A percentile compares a stretch with the other conserved stretches of the same genome.
These are phyloP conservation scores for Aurifilum marmelostoma DNA, from an alignment of 2,329 filamentous ascomycete genomes.

Conservation along the genomic window DNA sequence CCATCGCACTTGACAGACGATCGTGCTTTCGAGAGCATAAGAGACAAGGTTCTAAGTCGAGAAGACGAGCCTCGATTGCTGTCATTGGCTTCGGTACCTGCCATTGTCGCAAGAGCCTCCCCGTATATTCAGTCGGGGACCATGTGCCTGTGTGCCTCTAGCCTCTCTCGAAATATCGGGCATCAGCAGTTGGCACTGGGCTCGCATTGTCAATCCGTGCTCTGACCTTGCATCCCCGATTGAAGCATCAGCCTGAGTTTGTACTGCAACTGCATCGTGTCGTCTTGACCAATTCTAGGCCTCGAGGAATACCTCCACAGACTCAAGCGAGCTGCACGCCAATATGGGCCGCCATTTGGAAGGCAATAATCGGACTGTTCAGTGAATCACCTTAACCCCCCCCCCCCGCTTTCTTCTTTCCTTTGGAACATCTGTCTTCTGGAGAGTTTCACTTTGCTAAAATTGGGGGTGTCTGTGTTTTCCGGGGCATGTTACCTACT, in stretches of 20 bases:
- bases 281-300: background rate
- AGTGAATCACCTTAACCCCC: no score
- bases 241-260: background rate
- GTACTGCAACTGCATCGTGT: background rate
- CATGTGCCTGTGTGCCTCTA: background rate
- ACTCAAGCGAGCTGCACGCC: background rate
- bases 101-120: background rate
- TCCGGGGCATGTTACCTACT: background rate
- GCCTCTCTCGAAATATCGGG: background rate
- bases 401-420: background rate
- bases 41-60: background rate
- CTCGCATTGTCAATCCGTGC: background rate
- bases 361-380: background rate
- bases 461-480: background rate
- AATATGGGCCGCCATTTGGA: background rate
- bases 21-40: background rate
- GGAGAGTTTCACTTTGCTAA: background rate
- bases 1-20: background rate
- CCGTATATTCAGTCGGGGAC: background rate
- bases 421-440: background rate
- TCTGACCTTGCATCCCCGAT: background rate
- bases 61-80: background rate
- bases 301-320: background rate
- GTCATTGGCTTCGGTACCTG: background rate
- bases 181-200: background rate